phyloP scores from a whole-genome alignment of 176 grass and related monocot genomes.

The Hordeum marinum region DNA sequence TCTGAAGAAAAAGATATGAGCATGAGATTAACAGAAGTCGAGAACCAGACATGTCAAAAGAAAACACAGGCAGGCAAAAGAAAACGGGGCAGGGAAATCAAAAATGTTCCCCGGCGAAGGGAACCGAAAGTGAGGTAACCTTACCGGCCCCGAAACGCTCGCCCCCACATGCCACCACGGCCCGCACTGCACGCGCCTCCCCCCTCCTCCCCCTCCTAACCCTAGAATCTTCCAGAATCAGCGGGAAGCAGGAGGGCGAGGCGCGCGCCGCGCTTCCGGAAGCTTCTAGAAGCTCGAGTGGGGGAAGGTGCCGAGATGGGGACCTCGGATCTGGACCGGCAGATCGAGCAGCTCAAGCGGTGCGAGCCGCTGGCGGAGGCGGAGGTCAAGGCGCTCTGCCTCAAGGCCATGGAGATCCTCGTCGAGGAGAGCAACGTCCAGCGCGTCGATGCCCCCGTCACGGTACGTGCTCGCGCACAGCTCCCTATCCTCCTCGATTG shows the following conservation, averaged over 20 bases:
- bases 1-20: too few species aligned
- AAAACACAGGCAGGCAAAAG: background rate
- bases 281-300: slow-evolving; percentile 26
- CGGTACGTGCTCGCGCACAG: slow-evolving; percentile 31
- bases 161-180: background rate
- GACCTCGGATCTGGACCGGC: slow-evolving; percentile 90
- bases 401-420: slow-evolving; percentile 99
- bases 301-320: slow-evolving; percentile 6
- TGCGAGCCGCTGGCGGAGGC: slow-evolving; percentile 93
- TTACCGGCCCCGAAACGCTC: background rate
- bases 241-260: background rate
- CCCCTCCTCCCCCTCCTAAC: background rate
- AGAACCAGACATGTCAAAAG: background rate
- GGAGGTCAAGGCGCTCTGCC: slow-evolving; percentile 96
- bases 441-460: slow-evolving; percentile 90
- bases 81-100: background rate
- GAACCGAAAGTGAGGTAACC: background rate
- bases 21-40: too few species aligned
- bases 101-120: background rate
- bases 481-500: background rate
- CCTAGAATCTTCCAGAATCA: slow-evolving; percentile 49
- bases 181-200: slow-evolving; percentile 3
- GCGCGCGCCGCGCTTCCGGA: slow-evolving; percentile 13
- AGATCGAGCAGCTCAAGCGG: slow-evolving; percentile 98
- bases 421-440: slow-evolving; percentile 99